phyloP scores from a whole-genome alignment of 1,284 basidiomycete genomes.

The Marasmius tenuissimus region DNA sequence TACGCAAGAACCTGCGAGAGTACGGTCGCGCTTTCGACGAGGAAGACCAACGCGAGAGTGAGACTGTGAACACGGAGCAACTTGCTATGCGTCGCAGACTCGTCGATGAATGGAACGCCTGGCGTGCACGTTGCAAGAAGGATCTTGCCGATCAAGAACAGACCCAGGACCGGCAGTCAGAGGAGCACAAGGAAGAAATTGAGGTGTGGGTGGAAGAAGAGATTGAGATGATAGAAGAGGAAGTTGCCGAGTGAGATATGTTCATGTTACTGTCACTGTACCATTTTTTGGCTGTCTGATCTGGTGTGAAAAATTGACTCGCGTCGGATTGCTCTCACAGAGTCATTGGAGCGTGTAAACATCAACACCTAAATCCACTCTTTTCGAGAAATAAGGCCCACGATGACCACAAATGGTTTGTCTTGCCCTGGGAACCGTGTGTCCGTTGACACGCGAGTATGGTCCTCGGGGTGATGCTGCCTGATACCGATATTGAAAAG shows the following conservation, averaged over 20 bases:
- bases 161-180: constrained; percentile 39
- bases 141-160: constrained; percentile 54
- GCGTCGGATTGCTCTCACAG: constrained; percentile 17
- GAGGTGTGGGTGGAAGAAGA: constrained; percentile 92
- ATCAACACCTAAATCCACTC: constrained; percentile 19
- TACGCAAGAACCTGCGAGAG: constrained; percentile 91
- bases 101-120: constrained; percentile 99
- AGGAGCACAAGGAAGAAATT: constrained; percentile 80
- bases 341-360: constrained; percentile 22
- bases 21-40: constrained; percentile 94
- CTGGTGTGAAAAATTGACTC: neutral
- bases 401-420: constrained; percentile 9
- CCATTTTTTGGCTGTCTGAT: constrained; percentile 24
- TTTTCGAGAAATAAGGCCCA: constrained; percentile 8
- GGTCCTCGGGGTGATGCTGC: neutral
- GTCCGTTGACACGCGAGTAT: constrained; percentile 6
- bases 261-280: constrained; percentile 29
- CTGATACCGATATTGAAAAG: neutral
- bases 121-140: constrained; percentile 68
- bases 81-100: constrained; percentile 89
- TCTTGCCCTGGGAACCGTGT: constrained; percentile 9
- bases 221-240: constrained; percentile 88
- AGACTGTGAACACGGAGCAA: constrained; percentile 91
- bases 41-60: constrained; percentile 95
- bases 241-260: constrained; percentile 48